Evolutionary conservation across 345 rosid species (phyloP), one percentile per base, ranked within the genome.

Genomic region (Excoecaria agallocha): DNA sequence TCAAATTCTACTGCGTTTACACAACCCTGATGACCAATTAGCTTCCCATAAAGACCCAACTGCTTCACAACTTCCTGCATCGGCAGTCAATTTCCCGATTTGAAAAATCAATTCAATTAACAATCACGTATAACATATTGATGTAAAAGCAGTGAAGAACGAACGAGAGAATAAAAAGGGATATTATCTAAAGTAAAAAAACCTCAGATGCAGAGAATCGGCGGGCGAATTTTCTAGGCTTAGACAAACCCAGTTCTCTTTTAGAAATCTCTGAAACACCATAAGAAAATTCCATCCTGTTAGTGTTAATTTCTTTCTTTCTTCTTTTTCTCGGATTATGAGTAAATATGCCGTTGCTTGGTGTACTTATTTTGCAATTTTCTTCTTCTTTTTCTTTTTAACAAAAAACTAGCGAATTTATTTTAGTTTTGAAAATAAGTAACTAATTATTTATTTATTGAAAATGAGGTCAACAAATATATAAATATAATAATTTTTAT

Each of bases 11-110:
- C 69, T 0, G 85, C 73, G 72, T 89, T 89, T 20, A 89, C 89
- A 52, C 93, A 87, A 24, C 91, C 91, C 30, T 81, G 82, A 69
- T 87, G 93, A 64, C 90, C 89, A 74, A 66, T 71, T 71, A 89
- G 78, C 82, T 81, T 83, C 70, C 84, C 82, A 20, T 84, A 81
- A 49, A 87, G 88, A 77, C 76, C 77, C 5, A 89, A 71, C 72
- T 74, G 81, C 78, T 84, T 74, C 84, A 83, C 85, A 66, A 83
- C 39, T 49, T 48, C 79, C 87, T 87, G 79, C 35, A 76, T 38
- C 78, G 74, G 16, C 56, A 51, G 15, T 51, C 56, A 4, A 51
- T 15, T 51, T 51, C 56, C 41, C 66, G 16, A 17, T 35, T 24
- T 25, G 24, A 30, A 5, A 41, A 41, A 19, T n/a, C 6, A 8